phyloP scores from a whole-genome alignment of 306 rosid genomes.

The Cucumis sativus region DNA sequence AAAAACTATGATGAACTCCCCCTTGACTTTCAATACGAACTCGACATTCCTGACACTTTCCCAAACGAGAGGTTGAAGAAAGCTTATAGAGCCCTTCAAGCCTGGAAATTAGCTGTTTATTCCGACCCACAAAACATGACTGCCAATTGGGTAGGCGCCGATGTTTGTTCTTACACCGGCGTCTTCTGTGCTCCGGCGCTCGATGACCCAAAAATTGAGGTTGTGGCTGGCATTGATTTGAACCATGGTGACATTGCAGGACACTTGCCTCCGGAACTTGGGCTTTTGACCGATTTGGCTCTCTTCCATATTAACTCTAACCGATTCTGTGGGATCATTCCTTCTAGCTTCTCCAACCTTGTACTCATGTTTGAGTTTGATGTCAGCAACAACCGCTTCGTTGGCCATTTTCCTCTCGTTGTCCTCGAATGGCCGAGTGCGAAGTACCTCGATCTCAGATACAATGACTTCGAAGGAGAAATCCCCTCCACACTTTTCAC shows the following conservation, averaged over 20 bases:
- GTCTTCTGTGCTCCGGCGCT: constrained; percentile 1
- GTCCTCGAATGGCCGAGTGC: not conserved
- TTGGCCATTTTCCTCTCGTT: not conserved
- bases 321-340: constrained; percentile 3
- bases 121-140: not conserved
- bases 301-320: constrained; percentile 5
- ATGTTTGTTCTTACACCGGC: constrained; percentile 4
- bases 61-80: not conserved
- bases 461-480: constrained; percentile 5
- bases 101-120: not conserved
- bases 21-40: not conserved
- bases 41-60: not conserved
- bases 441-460: not conserved
- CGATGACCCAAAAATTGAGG: not conserved
- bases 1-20: not conserved
- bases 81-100: constrained; percentile 2
- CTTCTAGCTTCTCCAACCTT: not conserved
- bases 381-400: constrained; percentile 7
- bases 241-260: constrained; percentile 12
- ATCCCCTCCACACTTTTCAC: not conserved
- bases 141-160: not conserved
- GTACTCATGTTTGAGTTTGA: constrained; percentile 7
- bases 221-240: constrained; percentile 12
- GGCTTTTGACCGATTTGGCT: not conserved
- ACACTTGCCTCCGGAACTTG: not conserved